Conservation (phyloP, 495 filamentous ascomycete genomes). For the Neurospora sp. region DNA sequence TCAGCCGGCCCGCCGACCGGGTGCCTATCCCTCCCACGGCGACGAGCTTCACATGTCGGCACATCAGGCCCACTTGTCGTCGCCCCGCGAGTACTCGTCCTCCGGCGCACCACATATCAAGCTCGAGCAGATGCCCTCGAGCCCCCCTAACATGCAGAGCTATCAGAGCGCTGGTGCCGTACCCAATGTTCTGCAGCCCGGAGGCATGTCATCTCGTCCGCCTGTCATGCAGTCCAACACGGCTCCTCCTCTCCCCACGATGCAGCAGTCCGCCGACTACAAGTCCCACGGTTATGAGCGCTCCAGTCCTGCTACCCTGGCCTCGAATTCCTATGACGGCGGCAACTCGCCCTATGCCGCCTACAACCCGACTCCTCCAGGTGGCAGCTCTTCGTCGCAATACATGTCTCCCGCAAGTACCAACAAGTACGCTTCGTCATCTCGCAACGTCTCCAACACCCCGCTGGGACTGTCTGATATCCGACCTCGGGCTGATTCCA, state of each 20-base stretch:
- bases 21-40: slow-evolving; percentile 33
- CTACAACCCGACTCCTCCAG: slow-evolving; percentile 54
- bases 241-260: slow-evolving; percentile 58
- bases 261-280: slow-evolving; percentile 58
- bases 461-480: slow-evolving; percentile 88
- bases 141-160: slow-evolving; percentile 36
- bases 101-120: slow-evolving; percentile 39
- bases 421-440: slow-evolving; percentile 52
- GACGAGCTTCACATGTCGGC: slow-evolving; percentile 72
- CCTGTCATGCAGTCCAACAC: slow-evolving; percentile 58
- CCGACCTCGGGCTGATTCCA: slow-evolving; percentile 64
- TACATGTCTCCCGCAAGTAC: slow-evolving; percentile 56
- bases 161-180: slow-evolving; percentile 46
- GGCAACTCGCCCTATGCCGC: slow-evolving; percentile 48
- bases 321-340: slow-evolving; percentile 39
- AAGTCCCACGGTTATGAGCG: slow-evolving; percentile 57
- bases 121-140: slow-evolving; percentile 18
- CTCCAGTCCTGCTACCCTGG: slow-evolving; percentile 60
- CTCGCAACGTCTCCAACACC: slow-evolving; percentile 67
- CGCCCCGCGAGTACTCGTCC: slow-evolving; percentile 38
- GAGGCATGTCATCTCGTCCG: slow-evolving; percentile 44
- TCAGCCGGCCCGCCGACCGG: slow-evolving; percentile 32
- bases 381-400: slow-evolving; percentile 43
- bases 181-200: slow-evolving; percentile 64
- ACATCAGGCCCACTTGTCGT: slow-evolving; percentile 31